These are phyloP conservation scores for Nannochloropsis salina DNA, from an alignment of 108 stramenopile genomes.

Conservation along the genomic window DNA sequence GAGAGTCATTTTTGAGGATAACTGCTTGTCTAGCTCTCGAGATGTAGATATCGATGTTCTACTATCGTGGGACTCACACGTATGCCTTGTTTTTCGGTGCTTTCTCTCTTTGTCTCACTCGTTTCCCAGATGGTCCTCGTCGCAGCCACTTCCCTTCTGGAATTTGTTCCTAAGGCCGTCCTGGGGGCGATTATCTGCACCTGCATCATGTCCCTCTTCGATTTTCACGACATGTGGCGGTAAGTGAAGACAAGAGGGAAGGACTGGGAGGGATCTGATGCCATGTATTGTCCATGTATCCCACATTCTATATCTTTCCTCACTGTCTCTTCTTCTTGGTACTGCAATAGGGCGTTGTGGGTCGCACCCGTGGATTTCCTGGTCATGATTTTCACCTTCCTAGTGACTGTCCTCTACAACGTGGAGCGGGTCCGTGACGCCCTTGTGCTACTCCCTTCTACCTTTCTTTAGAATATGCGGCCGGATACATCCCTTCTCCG, in stretches of 20 bases:
- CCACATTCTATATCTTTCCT: background rate
- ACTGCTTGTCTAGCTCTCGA: too few species aligned
- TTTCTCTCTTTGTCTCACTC: background rate
- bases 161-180: slow-evolving; percentile 5
- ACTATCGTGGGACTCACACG: background rate
- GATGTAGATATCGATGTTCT: background rate
- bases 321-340: background rate
- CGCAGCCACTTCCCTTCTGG: background rate
- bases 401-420: background rate
- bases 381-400: slow-evolving; percentile 2
- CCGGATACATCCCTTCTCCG: too few species aligned
- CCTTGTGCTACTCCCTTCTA: too few species aligned
- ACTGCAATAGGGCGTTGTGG: background rate
- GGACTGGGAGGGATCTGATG: background rate
- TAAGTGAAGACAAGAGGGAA: background rate
- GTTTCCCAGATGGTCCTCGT: background rate
- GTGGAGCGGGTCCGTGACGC: background rate
- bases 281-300: background rate
- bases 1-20: too few species aligned
- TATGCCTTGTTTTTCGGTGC: background rate
- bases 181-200: background rate
- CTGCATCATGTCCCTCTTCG: background rate
- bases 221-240: background rate
- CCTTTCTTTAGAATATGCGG: too few species aligned
- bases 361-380: background rate